Percentiles rank a stretch among this genome's conserved stretches.
These are phyloP conservation scores for Fusarium floridanum DNA, from an alignment of 2,329 filamentous ascomycete genomes.

Conservation along the genomic window DNA sequence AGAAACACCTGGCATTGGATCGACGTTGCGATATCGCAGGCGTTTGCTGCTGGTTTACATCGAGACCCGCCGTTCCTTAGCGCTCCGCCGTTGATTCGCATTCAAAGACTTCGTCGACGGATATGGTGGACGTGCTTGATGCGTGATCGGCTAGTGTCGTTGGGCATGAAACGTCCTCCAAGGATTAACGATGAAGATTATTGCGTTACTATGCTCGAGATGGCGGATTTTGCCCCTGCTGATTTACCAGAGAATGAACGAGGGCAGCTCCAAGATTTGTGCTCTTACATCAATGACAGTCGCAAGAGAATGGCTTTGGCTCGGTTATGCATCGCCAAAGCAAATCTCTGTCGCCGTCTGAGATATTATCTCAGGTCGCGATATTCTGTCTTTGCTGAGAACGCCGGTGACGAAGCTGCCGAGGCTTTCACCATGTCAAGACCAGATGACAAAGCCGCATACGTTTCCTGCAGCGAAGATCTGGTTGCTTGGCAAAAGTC, in stretches of 20 bases:
- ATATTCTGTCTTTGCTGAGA: conserved; percentile 84
- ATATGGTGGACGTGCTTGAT: conserved; percentile 99
- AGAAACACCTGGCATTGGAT: conserved; percentile 99
- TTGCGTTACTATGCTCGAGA: conserved; percentile 87
- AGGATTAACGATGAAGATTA: conserved; percentile 92
- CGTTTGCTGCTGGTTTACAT: conserved; percentile 91
- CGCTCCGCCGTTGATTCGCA: conserved; percentile 70
- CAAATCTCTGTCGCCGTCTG: conserved; percentile 87
- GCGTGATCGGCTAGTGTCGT: conserved; percentile 88
- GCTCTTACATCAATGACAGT: conserved; percentile 6
- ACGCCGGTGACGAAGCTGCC: conserved; percentile 81
- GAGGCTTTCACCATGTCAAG: conserved; percentile 1
- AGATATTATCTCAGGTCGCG: conserved; percentile 88
- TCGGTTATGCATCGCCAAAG: conserved; percentile 89
- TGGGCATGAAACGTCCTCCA: conserved; percentile 92
- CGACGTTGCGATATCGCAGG: conserved; percentile 91
- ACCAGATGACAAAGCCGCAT: conserved; percentile 7
- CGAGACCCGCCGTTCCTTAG: conserved; percentile 81
- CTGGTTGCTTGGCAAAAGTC: conserved; percentile 79
- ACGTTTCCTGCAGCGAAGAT: conserved; percentile 72
- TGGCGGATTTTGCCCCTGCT: conserved; percentile 80
- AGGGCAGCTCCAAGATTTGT: not conserved
- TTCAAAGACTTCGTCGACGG: conserved; percentile 87
- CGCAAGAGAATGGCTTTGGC: conserved; percentile 69
- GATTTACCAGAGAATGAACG: not conserved